Conservation (phyloP, 2,329 filamentous ascomycete genomes). For the Lachnellula willkommii region DNA sequence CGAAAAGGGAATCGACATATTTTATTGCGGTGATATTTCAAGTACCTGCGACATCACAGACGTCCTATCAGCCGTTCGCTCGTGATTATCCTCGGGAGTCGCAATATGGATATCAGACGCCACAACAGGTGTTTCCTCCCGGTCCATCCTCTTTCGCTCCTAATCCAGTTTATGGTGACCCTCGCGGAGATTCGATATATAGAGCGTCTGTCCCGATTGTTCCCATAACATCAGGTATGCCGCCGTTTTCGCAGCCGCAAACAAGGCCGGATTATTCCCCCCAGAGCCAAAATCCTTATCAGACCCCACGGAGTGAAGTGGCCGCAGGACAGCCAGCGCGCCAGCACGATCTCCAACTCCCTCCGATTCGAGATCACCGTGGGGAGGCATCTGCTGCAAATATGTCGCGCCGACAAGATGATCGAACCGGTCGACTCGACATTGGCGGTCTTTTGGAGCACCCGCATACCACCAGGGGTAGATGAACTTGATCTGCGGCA, state of each 20-base stretch:
- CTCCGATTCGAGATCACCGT: conserved; percentile 37
- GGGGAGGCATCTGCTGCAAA: conserved; percentile 25
- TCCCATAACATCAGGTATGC: conserved; percentile 35
- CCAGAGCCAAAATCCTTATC: conserved; percentile 38
- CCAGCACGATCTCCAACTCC: conserved; percentile 36
- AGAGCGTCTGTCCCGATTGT: conserved; percentile 20
- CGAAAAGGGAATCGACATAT: conserved; percentile 57
- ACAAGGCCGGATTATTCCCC: conserved; percentile 39
- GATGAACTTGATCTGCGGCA: not conserved
- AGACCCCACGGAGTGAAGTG: conserved; percentile 50
- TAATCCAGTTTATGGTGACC: conserved; percentile 20
- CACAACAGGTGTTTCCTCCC: conserved; percentile 23
- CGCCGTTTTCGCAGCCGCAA: conserved; percentile 44
- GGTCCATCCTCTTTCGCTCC: conserved; percentile 20
- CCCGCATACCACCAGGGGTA: conserved; percentile 27
- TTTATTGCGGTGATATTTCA: conserved; percentile 47
- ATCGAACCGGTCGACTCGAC: conserved; percentile 50
- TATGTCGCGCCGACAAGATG: conserved; percentile 38
- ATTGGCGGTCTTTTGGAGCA: conserved; percentile 59
- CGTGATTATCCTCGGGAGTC: conserved; percentile 28
- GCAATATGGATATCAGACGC: conserved; percentile 27
- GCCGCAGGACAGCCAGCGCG: conserved; percentile 29
- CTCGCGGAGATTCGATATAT: conserved; percentile 25
- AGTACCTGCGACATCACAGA: conserved; percentile 21
- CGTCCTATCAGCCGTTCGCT: conserved; percentile 24